Conservation (phyloP, 2,329 filamentous ascomycete species). For the Ophiostoma novo-ulmi region DNA sequence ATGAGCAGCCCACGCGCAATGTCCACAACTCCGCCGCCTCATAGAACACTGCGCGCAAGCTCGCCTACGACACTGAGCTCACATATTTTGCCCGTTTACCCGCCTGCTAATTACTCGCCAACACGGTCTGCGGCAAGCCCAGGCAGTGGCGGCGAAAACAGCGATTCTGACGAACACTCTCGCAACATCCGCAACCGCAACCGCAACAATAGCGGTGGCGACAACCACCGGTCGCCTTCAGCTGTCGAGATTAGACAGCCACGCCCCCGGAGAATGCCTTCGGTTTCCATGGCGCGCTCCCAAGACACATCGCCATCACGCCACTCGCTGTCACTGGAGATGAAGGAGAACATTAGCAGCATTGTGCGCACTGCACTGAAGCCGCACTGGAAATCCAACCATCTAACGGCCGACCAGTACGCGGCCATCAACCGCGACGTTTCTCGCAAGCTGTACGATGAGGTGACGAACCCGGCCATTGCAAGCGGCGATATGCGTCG, state of each 20-base stretch:
- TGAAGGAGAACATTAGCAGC: slow-evolving; percentile 82
- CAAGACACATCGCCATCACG: slow-evolving; percentile 63
- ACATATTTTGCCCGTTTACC: slow-evolving; percentile 67
- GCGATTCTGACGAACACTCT: slow-evolving; percentile 34
- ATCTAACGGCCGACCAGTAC: slow-evolving; percentile 83
- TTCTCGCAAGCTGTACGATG: slow-evolving; percentile 80
- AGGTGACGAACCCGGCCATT: slow-evolving; percentile 49
- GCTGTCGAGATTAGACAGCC: slow-evolving; percentile 49
- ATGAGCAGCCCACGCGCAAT: slow-evolving; percentile 62
- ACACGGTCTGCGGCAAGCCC: slow-evolving; percentile 37
- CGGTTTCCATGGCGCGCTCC: slow-evolving; percentile 44
- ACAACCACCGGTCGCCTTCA: slow-evolving; percentile 31
- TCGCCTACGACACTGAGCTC: slow-evolving; percentile 66
- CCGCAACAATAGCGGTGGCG: slow-evolving; percentile 35
- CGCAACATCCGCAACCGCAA: slow-evolving; percentile 15
- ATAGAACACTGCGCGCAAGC: slow-evolving; percentile 53
- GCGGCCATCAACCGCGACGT: slow-evolving; percentile 86
- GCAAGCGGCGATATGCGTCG: slow-evolving; percentile 62
- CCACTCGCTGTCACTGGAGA: slow-evolving; percentile 63
- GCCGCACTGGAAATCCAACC: slow-evolving; percentile 73
- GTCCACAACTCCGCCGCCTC: slow-evolving; percentile 64
- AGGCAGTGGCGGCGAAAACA: slow-evolving; percentile 38
- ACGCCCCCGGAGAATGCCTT: slow-evolving; percentile 45
- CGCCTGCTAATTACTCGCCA: slow-evolving; percentile 69
- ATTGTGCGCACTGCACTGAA: slow-evolving; percentile 81